These are phyloP conservation scores for Sarocladiaceae sp. DNA, from an alignment of 2,329 filamentous ascomycete species.

Conservation along the genomic window DNA sequence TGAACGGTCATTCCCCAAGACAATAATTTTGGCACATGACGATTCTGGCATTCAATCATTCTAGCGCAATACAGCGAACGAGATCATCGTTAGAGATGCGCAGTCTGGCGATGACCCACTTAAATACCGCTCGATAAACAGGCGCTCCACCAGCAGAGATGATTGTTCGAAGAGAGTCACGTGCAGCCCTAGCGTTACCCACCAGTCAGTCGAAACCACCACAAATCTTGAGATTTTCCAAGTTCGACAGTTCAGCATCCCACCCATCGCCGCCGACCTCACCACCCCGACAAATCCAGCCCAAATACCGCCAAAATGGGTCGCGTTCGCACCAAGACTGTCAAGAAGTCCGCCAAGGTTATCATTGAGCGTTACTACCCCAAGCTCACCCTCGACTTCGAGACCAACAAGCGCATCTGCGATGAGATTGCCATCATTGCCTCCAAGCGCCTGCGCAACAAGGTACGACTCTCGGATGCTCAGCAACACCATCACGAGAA, in stretches of 20 bases:
- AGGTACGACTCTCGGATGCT: conserved; percentile 59
- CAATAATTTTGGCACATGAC: too few relatives aligned
- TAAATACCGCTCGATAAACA: too few relatives aligned
- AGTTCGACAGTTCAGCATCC: conserved; percentile 8
- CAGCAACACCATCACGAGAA: too few relatives aligned
- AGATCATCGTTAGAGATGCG: too few relatives aligned
- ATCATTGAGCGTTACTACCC: conserved; percentile 99
- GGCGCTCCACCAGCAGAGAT: too few relatives aligned
- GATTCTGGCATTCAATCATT: too few relatives aligned
- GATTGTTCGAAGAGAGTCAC: conserved; percentile 14
- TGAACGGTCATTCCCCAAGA: too few relatives aligned
- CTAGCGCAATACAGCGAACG: too few relatives aligned
- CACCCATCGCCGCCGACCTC: conserved; percentile 9
- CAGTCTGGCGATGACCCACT: too few relatives aligned
- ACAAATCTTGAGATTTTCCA: conserved; percentile 6
- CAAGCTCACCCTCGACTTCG: conserved; percentile 97
- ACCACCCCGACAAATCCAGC: conserved; percentile 19
- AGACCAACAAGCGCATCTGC: conserved; percentile 99
- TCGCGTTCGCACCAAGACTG: conserved; percentile 65
- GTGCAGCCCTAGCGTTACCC: too few relatives aligned
- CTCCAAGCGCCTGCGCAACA: conserved; percentile 98
- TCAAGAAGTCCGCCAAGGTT: conserved; percentile 88
- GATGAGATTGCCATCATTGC: conserved; percentile 99
- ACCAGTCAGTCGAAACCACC: conserved; percentile 6
- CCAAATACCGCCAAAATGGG: conserved; percentile 57